phyloP scores from a whole-genome alignment of 768 basidiomycete genomes.

The Russula earlei region DNA sequence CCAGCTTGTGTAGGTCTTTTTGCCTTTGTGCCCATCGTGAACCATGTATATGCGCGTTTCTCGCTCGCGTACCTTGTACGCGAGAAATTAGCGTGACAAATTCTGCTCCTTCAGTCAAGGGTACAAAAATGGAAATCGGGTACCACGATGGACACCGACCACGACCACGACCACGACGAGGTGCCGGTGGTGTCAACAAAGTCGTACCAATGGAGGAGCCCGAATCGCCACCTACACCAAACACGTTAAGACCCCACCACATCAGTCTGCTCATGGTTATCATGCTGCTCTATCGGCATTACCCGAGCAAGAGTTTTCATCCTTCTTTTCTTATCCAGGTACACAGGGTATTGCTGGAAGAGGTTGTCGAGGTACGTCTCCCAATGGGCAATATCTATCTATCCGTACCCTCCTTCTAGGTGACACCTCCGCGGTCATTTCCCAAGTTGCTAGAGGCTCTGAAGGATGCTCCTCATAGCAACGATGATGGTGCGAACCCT shows the following conservation, averaged over 20 bases:
- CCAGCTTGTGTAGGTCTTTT: slow-evolving; percentile 29
- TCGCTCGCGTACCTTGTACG: no score
- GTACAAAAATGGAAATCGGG: background rate
- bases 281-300: slow-evolving; percentile 53
- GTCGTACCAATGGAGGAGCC: slow-evolving; percentile 26
- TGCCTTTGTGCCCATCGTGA: slow-evolving; percentile 25
- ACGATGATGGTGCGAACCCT: slow-evolving; percentile 8
- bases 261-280: slow-evolving; percentile 57
- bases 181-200: background rate
- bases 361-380: slow-evolving; percentile 54
- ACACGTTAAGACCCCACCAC: slow-evolving; percentile 71
- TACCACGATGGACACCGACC: background rate
- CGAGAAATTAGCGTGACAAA: background rate
- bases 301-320: slow-evolving; percentile 43
- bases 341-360: slow-evolving; percentile 56
- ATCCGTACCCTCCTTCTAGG: slow-evolving; percentile 31
- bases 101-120: no score
- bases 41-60: background rate
- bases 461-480: slow-evolving; percentile 12
- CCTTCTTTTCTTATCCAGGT: slow-evolving; percentile 50
- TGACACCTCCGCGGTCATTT: slow-evolving; percentile 52
- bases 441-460: slow-evolving; percentile 30
- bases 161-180: background rate
- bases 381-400: background rate
- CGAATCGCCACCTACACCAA: slow-evolving; percentile 51